These are phyloP conservation scores for Penicillium nordicum DNA, from an alignment of 2,329 filamentous ascomycete genomes.

Conservation along the genomic window DNA sequence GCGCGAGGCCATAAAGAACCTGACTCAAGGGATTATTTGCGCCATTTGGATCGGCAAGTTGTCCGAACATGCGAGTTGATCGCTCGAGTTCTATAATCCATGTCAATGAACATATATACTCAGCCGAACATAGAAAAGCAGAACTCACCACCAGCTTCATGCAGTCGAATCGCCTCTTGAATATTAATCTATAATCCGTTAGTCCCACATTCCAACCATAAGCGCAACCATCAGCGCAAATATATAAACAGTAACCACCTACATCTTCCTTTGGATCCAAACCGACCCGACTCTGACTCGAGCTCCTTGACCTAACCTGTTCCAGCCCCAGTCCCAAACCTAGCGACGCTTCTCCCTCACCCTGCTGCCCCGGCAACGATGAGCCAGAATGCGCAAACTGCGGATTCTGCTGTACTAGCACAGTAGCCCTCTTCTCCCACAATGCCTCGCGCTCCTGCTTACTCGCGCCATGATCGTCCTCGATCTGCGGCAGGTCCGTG, in stretches of 20 bases:
- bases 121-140: not conserved
- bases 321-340: not conserved
- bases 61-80: constrained; percentile 82
- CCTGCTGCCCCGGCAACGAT: constrained; percentile 15
- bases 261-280: constrained; percentile 38
- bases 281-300: constrained; percentile 29
- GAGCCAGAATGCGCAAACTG: constrained; percentile 41
- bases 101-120: not conserved
- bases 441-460: constrained; percentile 62
- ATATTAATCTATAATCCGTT: constrained; percentile 57
- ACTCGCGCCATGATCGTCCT: constrained; percentile 45
- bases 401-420: constrained; percentile 64
- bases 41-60: constrained; percentile 76
- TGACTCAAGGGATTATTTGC: constrained; percentile 92
- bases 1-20: constrained; percentile 88
- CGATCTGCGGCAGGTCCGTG: constrained; percentile 71
- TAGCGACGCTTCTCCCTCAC: not conserved
- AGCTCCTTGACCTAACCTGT: constrained; percentile 29
- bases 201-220: not conserved
- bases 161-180: constrained; percentile 90
- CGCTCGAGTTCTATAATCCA: constrained; percentile 58
- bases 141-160: constrained; percentile 67
- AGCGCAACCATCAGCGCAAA: not conserved
- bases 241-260: constrained; percentile 12
- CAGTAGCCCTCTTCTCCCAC: constrained; percentile 94